Conservation (phyloP, 2,329 filamentous ascomycete genomes). For the Cordyceps pruinosa region DNA sequence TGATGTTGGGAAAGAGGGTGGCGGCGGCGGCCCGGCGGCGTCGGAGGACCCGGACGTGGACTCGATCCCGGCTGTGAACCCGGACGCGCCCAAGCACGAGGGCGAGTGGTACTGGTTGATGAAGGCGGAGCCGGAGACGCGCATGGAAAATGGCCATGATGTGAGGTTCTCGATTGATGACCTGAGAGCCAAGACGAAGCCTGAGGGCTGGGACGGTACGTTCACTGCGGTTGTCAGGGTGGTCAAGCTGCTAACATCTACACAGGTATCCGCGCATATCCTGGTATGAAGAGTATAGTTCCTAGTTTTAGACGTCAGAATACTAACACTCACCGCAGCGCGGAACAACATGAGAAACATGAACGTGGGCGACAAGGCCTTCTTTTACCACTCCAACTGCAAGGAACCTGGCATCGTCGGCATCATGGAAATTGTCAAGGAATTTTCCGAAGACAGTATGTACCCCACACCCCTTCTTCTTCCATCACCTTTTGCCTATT, state of each 20-base stretch:
- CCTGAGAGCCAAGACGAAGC: conserved; percentile 60
- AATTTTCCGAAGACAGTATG: conserved; percentile 72
- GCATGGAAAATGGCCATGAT: conserved; percentile 79
- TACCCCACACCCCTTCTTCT: conserved; percentile 6
- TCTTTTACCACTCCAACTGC: conserved; percentile 96
- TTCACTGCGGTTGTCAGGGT: background rate
- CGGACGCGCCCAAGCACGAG: conserved; percentile 32
- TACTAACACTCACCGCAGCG: conserved; percentile 36
- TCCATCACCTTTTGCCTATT: background rate
- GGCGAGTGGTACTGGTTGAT: conserved; percentile 64
- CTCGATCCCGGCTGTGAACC: conserved; percentile 30
- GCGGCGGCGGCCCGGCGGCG: conserved; percentile 5
- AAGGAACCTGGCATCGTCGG: conserved; percentile 84
- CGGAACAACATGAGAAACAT: conserved; percentile 87
- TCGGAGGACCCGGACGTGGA: conserved; percentile 27
- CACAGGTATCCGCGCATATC: conserved; percentile 43
- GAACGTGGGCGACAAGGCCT: conserved; percentile 85
- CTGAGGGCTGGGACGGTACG: conserved; percentile 88
- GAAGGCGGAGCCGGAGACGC: conserved; percentile 83
- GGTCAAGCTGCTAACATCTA: background rate
- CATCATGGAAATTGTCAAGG: conserved; percentile 80
- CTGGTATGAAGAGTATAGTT: conserved; percentile 25
- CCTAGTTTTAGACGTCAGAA: background rate
- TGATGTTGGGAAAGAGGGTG: background rate
- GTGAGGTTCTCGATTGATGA: conserved; percentile 95